A percentile compares a stretch with the other conserved stretches of the same genome.
phyloP scores from a whole-genome alignment of 495 filamentous ascomycete genomes.

The Collariella sp. region DNA sequence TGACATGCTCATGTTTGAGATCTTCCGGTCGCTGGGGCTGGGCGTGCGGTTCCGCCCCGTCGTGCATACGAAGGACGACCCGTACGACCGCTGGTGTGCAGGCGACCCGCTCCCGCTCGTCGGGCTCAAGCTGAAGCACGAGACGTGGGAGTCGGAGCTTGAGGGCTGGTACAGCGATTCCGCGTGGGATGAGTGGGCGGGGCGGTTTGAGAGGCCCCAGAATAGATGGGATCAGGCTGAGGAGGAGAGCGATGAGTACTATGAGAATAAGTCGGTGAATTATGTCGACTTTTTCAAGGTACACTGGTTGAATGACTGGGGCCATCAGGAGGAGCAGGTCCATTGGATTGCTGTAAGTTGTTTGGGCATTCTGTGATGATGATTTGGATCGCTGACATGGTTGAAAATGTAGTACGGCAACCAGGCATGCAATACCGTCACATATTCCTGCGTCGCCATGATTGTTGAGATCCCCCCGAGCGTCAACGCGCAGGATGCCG shows the following conservation, averaged over 20 bases:
- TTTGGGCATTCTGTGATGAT: no score
- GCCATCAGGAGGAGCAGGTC: neutral
- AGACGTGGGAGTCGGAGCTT: neutral
- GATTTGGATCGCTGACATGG: neutral
- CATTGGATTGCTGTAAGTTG: neutral
- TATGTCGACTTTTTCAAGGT: neutral
- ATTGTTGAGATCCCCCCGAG: neutral
- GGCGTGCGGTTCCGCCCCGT: conserved; percentile 2
- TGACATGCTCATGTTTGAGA: conserved; percentile 15
- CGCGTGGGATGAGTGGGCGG: neutral
- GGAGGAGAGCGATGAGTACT: neutral
- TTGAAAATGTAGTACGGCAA: conserved; percentile 2
- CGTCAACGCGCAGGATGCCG: neutral
- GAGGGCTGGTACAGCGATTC: neutral
- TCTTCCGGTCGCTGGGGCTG: conserved; percentile 10
- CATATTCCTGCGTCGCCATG: neutral
- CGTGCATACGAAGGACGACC: neutral
- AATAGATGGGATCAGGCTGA: no score
- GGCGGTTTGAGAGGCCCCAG: neutral
- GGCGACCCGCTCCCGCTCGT: neutral
- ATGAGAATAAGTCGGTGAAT: neutral
- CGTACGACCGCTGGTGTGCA: neutral
- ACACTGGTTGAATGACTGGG: conserved; percentile 1
- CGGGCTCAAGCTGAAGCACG: neutral
- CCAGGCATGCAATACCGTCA: neutral